phyloP scores from a whole-genome alignment of 2,329 filamentous ascomycete species.

The Metarhizium guizhouense region DNA sequence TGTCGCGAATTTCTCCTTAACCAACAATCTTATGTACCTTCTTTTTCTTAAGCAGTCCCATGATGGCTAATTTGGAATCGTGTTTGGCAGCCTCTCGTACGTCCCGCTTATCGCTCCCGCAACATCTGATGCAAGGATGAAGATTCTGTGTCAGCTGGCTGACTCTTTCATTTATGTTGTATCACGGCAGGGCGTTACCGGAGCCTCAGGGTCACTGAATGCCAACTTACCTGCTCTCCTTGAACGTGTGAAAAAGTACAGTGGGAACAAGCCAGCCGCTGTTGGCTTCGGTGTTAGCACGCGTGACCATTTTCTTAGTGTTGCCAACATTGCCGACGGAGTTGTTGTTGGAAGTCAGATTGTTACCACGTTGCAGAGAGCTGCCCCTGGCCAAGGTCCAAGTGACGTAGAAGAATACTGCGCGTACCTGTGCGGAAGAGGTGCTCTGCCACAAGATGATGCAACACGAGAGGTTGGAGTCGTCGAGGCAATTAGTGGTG shows the following conservation, averaged over 20 bases:
- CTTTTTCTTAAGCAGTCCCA: neutral
- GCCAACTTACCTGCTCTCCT: conserved; percentile 73
- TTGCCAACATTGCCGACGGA: conserved; percentile 78
- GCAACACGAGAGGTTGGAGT: conserved; percentile 59
- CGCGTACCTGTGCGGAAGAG: conserved; percentile 52
- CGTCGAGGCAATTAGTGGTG: conserved; percentile 55
- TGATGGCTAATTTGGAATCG: neutral
- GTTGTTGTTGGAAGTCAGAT: conserved; percentile 97
- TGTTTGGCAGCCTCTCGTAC: conserved; percentile 65
- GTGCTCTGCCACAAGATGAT: conserved; percentile 23
- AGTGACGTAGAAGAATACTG: conserved; percentile 82
- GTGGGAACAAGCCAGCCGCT: conserved; percentile 80
- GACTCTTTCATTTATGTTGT: conserved; percentile 99
- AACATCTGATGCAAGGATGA: conserved; percentile 89
- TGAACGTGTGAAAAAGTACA: conserved; percentile 81
- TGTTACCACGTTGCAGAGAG: conserved; percentile 59
- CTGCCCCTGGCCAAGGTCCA: conserved; percentile 27
- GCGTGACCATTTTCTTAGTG: conserved; percentile 81
- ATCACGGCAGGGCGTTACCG: conserved; percentile 93
- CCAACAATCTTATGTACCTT: neutral
- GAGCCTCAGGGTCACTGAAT: conserved; percentile 76
- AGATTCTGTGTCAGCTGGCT: conserved; percentile 88
- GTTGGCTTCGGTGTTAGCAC: conserved; percentile 97
- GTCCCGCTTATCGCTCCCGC: conserved; percentile 93
- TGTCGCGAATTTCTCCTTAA: too few species aligned